Evolutionary conservation across 768 basidiomycete species (phyloP), one percentile per base, ranked within the genome.

Genomic region (Hygrophorus russula): DNA sequence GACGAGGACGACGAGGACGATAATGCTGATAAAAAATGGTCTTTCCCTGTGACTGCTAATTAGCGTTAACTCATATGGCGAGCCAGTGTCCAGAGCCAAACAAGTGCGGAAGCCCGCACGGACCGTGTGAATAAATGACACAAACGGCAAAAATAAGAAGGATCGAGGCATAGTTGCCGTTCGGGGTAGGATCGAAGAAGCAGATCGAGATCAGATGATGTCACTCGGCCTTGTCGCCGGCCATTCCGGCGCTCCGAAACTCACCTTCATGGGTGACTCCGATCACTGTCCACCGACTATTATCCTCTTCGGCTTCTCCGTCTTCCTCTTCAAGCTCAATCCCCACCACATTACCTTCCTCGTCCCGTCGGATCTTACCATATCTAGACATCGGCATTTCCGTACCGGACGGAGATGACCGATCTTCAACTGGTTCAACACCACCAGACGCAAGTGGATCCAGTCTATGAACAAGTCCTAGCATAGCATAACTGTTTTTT

Each of bases 311-410:
- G 46, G 30, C 47, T 30, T 50, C 51, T 24, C 71, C 68, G 15
- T 73, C 71, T 33, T 72, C 74, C 45, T 80, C 73, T 12, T 70
- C 62, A 42, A 91, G 54, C 54, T 87, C 78, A 33, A 92, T 67
- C 37, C 75, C 69, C 15, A 90, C 54, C 31, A 93, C 69, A 49
- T 81, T 82, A 20, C 92, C 92, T 2, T 72, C 65, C 30, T 70
- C 78, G 59, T 93, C 91, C 37, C 90, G 73, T 40, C 90, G 59
- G 51, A 97, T 92, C 55, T 78, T 74, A 24, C 90, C 92, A 56
- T 76, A 82, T 1, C 85, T 24, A 7, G 24, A 3, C 24, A 24
- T 7, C 42, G 56, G 47, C 49, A 19, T 36, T 6, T 44, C 45
- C 17, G 45, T 39, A 46, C 49, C 46, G 34, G 48, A 49, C 41